Evolutionary conservation across 2,329 filamentous ascomycete species (phyloP), one percentile per base, ranked within the genome.

Genomic region (Claviceps sp.): DNA sequence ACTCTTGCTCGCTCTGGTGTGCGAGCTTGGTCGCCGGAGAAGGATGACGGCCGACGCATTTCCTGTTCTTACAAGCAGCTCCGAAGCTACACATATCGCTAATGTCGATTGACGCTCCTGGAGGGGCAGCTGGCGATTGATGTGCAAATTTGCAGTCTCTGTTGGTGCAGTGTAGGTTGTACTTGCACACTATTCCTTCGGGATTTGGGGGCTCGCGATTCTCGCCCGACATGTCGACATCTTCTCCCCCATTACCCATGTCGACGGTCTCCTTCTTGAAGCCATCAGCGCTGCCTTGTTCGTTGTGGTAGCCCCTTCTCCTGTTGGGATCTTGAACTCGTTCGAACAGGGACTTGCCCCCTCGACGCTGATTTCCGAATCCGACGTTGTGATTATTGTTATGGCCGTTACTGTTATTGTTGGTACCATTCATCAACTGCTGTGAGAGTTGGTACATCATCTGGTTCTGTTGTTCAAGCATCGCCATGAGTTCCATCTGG

Each of bases 61-160:
- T 97, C 62, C 81, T 78, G 74, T 97, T 98, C 71, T 93, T 95
- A 80, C 93, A 98, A 8, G 89, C 89, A 2, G 82, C 89, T 20
- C 89, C 91, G 61, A 87, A 97, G 18, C 78, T 78, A 72, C 93
- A 98, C 18, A 78, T 75, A 61, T 95, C 89, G 54, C 76, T 79
- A 58, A 90, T 76, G 65, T 97, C 93, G 53, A 97, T 75, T 0
- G 82, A 77, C 2, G 78, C 79, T 30, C 85, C 87, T 2, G 85
- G 84, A 3, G 88, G 85, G 36, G 91, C 90, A 2, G 87, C 89
- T 2, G 93, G 89, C 16, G 90, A 95, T 70, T 96, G 91, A 63
- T 98, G 93, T 18, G 89, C 93, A 66, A 89, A 98, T 58, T 84
- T 85, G 71, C 93, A 98, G 55, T 94, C 87, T 59, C 81, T 82